Evolutionary conservation across 1,284 basidiomycete species (phyloP), one percentile per base, ranked within the genome.

Genomic region (Puccinia triticina): DNA sequence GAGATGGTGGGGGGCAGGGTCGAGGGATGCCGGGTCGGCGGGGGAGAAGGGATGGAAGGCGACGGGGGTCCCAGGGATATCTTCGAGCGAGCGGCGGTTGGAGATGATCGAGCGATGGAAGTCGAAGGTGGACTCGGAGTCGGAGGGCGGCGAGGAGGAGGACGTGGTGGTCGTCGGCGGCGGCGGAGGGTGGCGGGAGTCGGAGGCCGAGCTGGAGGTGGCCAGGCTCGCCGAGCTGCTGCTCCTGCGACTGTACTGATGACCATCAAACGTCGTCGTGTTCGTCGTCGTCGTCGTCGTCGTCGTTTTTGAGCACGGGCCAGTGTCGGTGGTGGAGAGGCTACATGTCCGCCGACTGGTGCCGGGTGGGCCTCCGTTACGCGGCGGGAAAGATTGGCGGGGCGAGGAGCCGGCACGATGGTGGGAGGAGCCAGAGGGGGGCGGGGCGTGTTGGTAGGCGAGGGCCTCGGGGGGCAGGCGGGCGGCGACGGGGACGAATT

Each of bases 31-130:
- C n/a, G n/a, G n/a, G 48, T 75, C 53, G n/a, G 34, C 32, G n/a
- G 53, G 26, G 40, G 48, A 21, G 18, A 50, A 14, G 48, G 18
- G 48, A 50, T 50, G 11, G 4, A 37, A 34, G 55, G 23, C 74
- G 16, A 48, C 77, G 4, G 77, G 77, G 8, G 77, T 79, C 16
- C 77, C 77, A 5, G 77, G 77, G 26, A 79, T 79, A 10, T 64
- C 64, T 59, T 79, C 77, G 0, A 79, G 50, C 5, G 18, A 16
- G 2, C 48, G 2, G 2, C 18, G 48, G 3, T 18, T 50, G 48
- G 18, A 2, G 48, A 50, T 50, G 14, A 32, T 29, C 2, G 40
- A 40, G 48, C 40, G 1, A 66, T 37, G 64, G 32, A 23, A 34
- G 64, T 61, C 26, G n/a, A 61, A 34, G 59, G 32, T 11, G 12